Evolutionary conservation across 805 yeast genomes (phyloP).

Genomic region (Nakazawaea peltata): DNA sequence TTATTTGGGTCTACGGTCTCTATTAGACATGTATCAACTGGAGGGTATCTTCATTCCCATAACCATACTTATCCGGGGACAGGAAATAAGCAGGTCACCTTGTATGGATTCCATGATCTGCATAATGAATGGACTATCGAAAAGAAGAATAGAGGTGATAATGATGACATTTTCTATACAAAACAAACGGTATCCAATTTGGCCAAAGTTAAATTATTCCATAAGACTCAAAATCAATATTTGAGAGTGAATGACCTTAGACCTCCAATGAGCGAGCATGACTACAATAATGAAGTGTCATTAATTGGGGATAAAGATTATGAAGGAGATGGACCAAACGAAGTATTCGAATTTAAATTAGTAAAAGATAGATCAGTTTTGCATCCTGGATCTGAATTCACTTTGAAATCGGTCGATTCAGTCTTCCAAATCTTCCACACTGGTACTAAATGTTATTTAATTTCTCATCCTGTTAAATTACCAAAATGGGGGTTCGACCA

Average conservation of each 20-base stretch:
- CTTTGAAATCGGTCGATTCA: constrained; percentile 52
- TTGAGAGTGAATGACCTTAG: constrained; percentile 61
- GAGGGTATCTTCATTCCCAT: constrained; percentile 80
- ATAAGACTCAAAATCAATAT: constrained; percentile 56
- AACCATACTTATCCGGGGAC: constrained; percentile 49
- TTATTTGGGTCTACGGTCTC: constrained; percentile 66
- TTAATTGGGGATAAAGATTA: constrained; percentile 58
- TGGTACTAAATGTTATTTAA: constrained; percentile 59
- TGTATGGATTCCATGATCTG: constrained; percentile 49
- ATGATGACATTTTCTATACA: constrained; percentile 30
- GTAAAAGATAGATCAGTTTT: constrained; percentile 27
- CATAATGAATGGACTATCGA: constrained; percentile 76
- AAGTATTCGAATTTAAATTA: constrained; percentile 60
- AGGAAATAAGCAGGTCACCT: constrained; percentile 71
- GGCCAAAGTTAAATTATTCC: constrained; percentile 58
- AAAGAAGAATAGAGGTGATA: constrained; percentile 25
- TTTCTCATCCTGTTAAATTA: constrained; percentile 65
- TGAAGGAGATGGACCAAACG: constrained; percentile 53
- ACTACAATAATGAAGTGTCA: constrained; percentile 78
- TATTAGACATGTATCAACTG: constrained; percentile 64
- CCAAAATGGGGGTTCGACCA: constrained; percentile 85
- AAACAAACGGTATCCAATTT: constrained; percentile 33
- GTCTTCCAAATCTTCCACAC: constrained; percentile 62
- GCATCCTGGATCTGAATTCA: constrained; percentile 21
- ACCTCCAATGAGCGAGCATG: constrained; percentile 89